Conservation (phyloP, 352 stramenopile genomes). For the Globisporangium spinosum region DNA sequence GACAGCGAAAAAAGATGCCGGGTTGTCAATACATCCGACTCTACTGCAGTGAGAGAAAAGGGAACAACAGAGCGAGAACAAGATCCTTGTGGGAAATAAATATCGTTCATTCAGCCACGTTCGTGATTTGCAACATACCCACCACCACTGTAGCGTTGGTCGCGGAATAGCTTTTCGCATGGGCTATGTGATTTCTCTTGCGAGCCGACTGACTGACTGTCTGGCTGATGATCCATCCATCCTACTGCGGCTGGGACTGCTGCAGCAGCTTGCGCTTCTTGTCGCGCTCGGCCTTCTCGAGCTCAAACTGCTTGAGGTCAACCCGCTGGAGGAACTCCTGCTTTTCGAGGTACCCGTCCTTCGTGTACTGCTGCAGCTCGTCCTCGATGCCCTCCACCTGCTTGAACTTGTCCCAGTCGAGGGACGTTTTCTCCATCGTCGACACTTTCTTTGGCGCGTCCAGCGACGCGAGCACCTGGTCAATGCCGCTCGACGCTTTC, state of each 20-base stretch:
- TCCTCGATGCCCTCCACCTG: conserved; percentile 89
- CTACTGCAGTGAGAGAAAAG: not conserved
- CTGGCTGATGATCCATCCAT: not conserved
- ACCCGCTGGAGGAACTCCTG: conserved; percentile 93
- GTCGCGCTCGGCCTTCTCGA: conserved; percentile 86
- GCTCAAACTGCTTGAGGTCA: conserved; percentile 87
- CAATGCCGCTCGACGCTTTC: conserved; percentile 38
- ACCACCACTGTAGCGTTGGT: not conserved
- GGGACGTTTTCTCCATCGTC: conserved; percentile 93
- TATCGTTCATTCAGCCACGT: conserved; percentile 9
- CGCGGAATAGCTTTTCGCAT: not conserved
- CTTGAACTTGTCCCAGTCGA: conserved; percentile 97
- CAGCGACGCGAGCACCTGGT: conserved; percentile 85
- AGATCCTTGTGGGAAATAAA: conserved; percentile 9
- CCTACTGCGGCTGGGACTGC: conserved; percentile 17
- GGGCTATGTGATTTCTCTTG: not conserved
- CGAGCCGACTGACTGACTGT: not conserved
- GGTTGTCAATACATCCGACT: not conserved
- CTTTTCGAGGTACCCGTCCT: conserved; percentile 94
- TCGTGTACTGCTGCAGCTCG: conserved; percentile 90
- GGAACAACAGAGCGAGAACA: not conserved
- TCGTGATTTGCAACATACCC: not conserved
- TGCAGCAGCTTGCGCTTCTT: conserved; percentile 59
- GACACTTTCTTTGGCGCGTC: conserved; percentile 90
- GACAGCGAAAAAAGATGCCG: not conserved